Percentiles rank a stretch among this genome's conserved stretches.
These are phyloP conservation scores for Cryptosporidium tyzzeri DNA, from an alignment of 169 alveolate genomes.

Conservation along the genomic window DNA sequence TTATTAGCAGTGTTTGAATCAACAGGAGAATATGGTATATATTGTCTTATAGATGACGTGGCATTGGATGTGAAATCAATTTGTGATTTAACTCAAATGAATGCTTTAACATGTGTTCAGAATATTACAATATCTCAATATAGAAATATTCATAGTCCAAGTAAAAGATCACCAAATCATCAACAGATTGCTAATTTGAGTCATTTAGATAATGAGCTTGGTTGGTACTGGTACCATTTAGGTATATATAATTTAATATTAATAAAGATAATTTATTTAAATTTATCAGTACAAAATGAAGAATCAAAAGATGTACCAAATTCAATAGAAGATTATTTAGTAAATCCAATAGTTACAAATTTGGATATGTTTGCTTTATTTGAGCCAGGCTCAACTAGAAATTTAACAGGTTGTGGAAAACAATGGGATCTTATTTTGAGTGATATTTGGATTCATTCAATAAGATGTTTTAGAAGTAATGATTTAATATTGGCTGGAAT, in stretches of 20 bases:
- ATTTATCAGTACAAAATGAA: conserved; percentile 7
- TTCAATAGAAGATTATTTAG: conserved; percentile 34
- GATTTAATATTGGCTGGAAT: conserved; percentile 48
- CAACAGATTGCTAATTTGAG: conserved; percentile 28
- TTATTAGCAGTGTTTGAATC: conserved; percentile 14
- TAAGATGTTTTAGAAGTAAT: conserved; percentile 27
- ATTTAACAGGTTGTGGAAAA: conserved; percentile 26
- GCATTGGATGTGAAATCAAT: conserved; percentile 49
- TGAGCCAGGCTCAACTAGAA: conserved; percentile 7
- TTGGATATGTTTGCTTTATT: conserved; percentile 72
- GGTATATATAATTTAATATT: conserved; percentile 52
- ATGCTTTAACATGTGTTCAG: conserved; percentile 67
- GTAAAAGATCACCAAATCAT: neutral
- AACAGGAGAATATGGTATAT: conserved; percentile 48
- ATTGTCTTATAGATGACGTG: conserved; percentile 49
- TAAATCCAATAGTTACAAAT: conserved; percentile 64
- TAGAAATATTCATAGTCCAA: neutral
- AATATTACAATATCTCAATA: conserved; percentile 41
- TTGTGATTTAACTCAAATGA: conserved; percentile 42
- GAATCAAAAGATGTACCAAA: conserved; percentile 47
- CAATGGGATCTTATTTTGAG: conserved; percentile 54
- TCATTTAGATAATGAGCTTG: conserved; percentile 21
- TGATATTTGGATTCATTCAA: conserved; percentile 23
- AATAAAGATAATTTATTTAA: conserved; percentile 16
- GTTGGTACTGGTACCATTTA: conserved; percentile 73